These are phyloP conservation scores for Paramecium sexaurelia DNA, from an alignment of 73 alveolate species.

Conservation along the genomic window DNA sequence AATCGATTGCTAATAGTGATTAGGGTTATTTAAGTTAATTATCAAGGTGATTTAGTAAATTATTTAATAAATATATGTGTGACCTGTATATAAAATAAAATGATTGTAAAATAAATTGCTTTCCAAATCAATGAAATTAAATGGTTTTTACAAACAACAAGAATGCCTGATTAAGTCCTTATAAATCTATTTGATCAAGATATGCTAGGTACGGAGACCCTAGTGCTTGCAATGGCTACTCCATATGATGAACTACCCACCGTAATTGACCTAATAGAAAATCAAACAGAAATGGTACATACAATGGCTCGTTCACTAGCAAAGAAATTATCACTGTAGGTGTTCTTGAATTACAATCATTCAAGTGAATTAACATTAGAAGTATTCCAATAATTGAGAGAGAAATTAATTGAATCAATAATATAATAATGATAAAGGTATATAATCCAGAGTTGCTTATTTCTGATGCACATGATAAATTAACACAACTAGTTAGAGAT, in stretches of 20 bases:
- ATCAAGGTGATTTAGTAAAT: background rate
- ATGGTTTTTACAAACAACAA: background rate
- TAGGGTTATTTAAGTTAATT: too few relatives aligned
- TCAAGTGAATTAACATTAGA: background rate
- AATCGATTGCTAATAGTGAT: background rate
- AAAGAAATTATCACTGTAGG: background rate
- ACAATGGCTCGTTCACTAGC: background rate
- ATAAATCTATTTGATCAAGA: background rate
- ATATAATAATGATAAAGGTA: constrained; percentile 26
- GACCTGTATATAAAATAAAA: background rate
- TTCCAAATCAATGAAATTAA: background rate
- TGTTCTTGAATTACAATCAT: constrained; percentile 39
- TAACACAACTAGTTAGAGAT: background rate
- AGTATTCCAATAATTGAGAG: background rate
- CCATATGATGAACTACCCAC: constrained; percentile 46
- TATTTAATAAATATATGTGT: background rate
- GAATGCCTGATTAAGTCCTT: background rate
- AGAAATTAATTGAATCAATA: background rate
- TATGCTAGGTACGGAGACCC: background rate
- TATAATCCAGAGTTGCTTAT: constrained; percentile 16
- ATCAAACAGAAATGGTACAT: background rate
- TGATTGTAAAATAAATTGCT: background rate
- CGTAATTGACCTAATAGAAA: background rate
- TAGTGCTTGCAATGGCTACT: background rate
- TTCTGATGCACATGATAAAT: background rate